Percentiles rank a stretch among this genome's conserved stretches.
Evolutionary conservation across 495 filamentous ascomycete genomes (phyloP).

Genomic region (Penicillium fimorum): DNA sequence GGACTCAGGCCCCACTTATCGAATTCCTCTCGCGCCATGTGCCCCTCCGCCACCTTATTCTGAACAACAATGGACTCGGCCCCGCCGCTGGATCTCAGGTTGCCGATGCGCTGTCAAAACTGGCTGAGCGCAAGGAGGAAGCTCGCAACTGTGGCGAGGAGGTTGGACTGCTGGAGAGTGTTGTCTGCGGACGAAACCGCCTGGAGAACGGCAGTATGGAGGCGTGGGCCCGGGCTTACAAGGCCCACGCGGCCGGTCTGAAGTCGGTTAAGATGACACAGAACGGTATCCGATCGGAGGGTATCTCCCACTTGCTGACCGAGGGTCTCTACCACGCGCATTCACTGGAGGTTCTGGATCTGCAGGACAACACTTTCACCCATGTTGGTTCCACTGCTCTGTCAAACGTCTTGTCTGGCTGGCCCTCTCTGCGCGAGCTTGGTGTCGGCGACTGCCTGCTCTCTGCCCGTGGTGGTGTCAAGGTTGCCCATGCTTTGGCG

Average conservation of each 20-base stretch:
- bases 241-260: conserved; percentile 69
- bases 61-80: conserved; percentile 98
- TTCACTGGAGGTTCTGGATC: conserved; percentile 70
- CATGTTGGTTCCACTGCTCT: conserved; percentile 74
- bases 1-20: conserved; percentile 78
- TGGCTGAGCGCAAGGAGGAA: conserved; percentile 79
- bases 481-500: conserved; percentile 68
- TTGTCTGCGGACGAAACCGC: conserved; percentile 93
- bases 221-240: conserved; percentile 85
- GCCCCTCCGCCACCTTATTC: conserved; percentile 84
- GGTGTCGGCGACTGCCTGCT: conserved; percentile 88
- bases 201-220: conserved; percentile 94
- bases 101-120: conserved; percentile 70
- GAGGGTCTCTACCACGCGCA: conserved; percentile 69
- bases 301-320: conserved; percentile 72
- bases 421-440: conserved; percentile 75
- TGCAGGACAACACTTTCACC: conserved; percentile 98
- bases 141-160: conserved; percentile 65
- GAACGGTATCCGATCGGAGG: conserved; percentile 94
- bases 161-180: conserved; percentile 81
- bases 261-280: conserved; percentile 95
- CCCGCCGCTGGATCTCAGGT: conserved; percentile 83
- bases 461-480: conserved; percentile 70
- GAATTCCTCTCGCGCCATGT: conserved; percentile 82
- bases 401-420: conserved; percentile 66